Evolutionary conservation across 1,284 basidiomycete species (phyloP).

Genomic region (Rhodotorula sp.): DNA sequence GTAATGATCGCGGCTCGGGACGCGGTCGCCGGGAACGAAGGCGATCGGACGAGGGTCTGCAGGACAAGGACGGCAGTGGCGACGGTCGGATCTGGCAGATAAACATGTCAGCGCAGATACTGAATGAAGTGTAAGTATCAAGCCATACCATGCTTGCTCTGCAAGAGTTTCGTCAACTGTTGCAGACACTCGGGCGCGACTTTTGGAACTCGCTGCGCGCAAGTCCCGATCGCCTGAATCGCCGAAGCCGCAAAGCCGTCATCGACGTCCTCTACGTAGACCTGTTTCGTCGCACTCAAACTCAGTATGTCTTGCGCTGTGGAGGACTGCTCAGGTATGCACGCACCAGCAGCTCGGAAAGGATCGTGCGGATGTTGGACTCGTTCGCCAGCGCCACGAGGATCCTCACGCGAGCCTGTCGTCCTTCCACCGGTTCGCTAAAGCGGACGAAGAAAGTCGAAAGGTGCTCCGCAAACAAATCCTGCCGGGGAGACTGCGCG

Average conservation of each 20-base stretch:
- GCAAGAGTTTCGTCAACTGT: slow-evolving; percentile 71
- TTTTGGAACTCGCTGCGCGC: slow-evolving; percentile 65
- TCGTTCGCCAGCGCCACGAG: slow-evolving; percentile 63
- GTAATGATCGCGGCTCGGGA: slow-evolving; percentile 52
- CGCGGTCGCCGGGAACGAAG: slow-evolving; percentile 37
- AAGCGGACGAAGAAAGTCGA: slow-evolving; percentile 66
- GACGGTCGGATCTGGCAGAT: slow-evolving; percentile 62
- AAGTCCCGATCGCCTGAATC: slow-evolving; percentile 72
- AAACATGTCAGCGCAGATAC: slow-evolving; percentile 1
- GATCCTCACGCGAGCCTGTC: slow-evolving; percentile 66
- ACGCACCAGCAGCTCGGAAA: slow-evolving; percentile 76
- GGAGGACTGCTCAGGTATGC: background rate
- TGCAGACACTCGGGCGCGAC: slow-evolving; percentile 68
- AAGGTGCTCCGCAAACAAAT: slow-evolving; percentile 62
- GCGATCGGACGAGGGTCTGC: slow-evolving; percentile 70
- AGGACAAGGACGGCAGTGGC: slow-evolving; percentile 76
- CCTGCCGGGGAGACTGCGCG: slow-evolving; percentile 47
- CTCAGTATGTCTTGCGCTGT: background rate
- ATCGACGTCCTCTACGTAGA: slow-evolving; percentile 66
- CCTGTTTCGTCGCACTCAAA: slow-evolving; percentile 52
- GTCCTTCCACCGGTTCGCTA: slow-evolving; percentile 50
- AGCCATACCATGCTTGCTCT: slow-evolving; percentile 61
- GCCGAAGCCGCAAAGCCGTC: slow-evolving; percentile 68
- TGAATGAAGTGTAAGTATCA: background rate
- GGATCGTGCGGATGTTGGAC: slow-evolving; percentile 66